phyloP scores from a whole-genome alignment of 768 basidiomycete species.

The Tylopilus rubrobrunneus region DNA sequence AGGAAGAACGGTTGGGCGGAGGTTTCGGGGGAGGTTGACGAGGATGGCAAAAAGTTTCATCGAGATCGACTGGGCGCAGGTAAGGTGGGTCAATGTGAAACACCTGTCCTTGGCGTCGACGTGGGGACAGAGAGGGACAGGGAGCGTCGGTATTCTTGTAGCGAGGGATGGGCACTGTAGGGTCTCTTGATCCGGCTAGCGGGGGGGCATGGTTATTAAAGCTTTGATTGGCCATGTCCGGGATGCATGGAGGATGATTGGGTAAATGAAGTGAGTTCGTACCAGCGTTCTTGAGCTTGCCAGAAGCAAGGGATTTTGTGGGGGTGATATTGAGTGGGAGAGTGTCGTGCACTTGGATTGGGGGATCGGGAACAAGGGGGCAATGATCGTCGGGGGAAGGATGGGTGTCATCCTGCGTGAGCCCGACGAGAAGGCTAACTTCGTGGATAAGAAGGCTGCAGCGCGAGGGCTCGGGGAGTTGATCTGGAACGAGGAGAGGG shows the following conservation, averaged over 20 bases:
- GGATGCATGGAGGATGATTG: not conserved
- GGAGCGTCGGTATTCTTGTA: constrained; percentile 1
- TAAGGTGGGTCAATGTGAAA: constrained; percentile 16
- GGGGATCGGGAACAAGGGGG: not conserved
- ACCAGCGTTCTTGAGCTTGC: not conserved
- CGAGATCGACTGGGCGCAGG: constrained; percentile 1
- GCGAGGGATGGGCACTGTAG: too few species aligned
- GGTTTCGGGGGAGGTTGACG: constrained; percentile 24
- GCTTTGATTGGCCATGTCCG: not conserved
- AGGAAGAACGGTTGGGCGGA: constrained; percentile 23
- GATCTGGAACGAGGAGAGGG: not conserved
- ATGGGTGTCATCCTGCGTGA: constrained; percentile 20
- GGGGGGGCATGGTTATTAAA: not conserved
- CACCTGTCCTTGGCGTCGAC: constrained; percentile 26
- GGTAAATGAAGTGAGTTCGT: not conserved
- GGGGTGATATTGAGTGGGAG: constrained; percentile 17
- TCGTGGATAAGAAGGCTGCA: constrained; percentile 31
- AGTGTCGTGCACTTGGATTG: constrained; percentile 8
- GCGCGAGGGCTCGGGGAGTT: constrained; percentile 16
- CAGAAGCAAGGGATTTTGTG: too few species aligned
- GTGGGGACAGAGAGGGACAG: too few species aligned
- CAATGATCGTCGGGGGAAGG: not conserved
- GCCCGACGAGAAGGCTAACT: constrained; percentile 30
- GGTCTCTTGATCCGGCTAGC: not conserved
- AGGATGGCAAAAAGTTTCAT: too few species aligned